Evolutionary conservation across 2,329 filamentous ascomycete species (phyloP).

Genomic region (Trichoderma semiorbis): DNA sequence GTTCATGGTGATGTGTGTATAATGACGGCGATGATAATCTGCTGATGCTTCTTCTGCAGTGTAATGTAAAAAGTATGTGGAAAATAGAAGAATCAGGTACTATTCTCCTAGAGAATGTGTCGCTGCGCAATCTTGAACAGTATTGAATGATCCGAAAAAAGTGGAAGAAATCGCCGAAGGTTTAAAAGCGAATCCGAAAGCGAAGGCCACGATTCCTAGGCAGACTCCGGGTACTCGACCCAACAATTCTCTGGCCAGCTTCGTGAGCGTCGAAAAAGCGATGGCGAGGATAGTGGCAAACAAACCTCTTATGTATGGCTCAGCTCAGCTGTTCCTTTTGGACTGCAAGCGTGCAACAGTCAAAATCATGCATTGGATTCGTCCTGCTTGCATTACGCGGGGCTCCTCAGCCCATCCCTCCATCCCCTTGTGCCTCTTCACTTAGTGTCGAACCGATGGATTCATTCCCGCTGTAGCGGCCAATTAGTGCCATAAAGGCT

Average conservation of each 20-base stretch:
- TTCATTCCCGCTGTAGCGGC: neutral
- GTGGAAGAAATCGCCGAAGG: neutral
- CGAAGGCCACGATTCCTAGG: neutral
- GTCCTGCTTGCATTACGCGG: neutral
- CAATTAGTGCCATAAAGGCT: neutral
- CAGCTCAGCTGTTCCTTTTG: neutral
- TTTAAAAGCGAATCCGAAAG: neutral
- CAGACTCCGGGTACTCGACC: constrained; percentile 8
- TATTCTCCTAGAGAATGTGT: neutral
- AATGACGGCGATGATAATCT: neutral
- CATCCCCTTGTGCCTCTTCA: neutral
- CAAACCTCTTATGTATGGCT: neutral
- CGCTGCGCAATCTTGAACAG: neutral
- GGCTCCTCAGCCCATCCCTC: neutral
- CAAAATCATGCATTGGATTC: neutral
- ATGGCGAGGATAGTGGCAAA: neutral
- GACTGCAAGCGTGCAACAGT: neutral
- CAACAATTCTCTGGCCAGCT: neutral
- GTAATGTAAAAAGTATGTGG: neutral
- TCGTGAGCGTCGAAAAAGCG: neutral
- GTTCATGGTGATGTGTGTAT: constrained; percentile 17
- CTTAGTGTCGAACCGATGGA: neutral
- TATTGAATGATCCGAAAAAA: neutral
- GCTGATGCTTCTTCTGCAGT: neutral
- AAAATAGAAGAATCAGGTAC: neutral